phyloP scores from a whole-genome alignment of 345 rosid species.

The Kandelia obovata region DNA sequence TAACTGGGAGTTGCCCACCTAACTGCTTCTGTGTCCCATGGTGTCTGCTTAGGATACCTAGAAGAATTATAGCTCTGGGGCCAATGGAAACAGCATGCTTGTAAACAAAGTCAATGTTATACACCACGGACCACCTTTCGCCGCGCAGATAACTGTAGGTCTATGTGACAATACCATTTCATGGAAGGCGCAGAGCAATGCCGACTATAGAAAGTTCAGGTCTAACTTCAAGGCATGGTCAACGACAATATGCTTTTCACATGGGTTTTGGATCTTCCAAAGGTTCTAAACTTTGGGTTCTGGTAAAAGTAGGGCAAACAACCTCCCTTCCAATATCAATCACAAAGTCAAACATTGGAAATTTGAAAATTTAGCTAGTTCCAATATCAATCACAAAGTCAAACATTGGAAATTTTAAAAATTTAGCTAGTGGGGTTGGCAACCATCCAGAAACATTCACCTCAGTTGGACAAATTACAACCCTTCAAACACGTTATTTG shows the following conservation, averaged over 20 bases:
- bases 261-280: background rate
- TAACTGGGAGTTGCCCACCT: too few relatives aligned
- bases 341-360: background rate
- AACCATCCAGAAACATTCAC: background rate
- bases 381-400: background rate
- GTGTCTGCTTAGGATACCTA: too few relatives aligned
- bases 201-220: background rate
- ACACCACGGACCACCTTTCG: slow-evolving; percentile 15
- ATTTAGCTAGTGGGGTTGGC: slow-evolving; percentile 25
- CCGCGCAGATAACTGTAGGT: background rate
- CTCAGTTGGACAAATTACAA: background rate
- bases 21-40: too few relatives aligned
- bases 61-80: background rate
- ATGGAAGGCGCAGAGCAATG: too few relatives aligned
- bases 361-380: background rate
- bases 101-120: slow-evolving; percentile 15
- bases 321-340: background rate
- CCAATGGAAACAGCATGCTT: background rate
- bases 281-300: background rate
- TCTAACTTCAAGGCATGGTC: background rate
- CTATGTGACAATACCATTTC: too few relatives aligned
- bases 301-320: background rate
- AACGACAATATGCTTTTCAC: background rate
- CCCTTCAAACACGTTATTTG: background rate
- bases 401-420: background rate